Evolutionary conservation across 371 early-diverging fungal species (phyloP).

Genomic region (Haplosporangium sp.): DNA sequence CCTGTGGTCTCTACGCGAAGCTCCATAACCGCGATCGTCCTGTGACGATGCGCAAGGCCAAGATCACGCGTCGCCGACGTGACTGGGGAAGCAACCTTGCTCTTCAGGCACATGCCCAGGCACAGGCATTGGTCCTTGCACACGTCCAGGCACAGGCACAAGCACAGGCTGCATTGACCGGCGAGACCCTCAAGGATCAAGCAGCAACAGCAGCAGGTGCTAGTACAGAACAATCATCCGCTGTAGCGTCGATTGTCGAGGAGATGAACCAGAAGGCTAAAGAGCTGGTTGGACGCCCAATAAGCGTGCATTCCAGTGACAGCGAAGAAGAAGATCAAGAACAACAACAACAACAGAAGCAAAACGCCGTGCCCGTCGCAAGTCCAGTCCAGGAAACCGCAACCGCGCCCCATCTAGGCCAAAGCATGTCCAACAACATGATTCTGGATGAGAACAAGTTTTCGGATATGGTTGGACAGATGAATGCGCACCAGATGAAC

Average conservation of each 20-base stretch:
- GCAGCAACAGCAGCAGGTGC: background rate
- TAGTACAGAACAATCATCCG: background rate
- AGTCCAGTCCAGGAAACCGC: conserved; percentile 1
- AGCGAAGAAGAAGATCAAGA: conserved; percentile 31
- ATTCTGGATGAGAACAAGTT: conserved; percentile 58
- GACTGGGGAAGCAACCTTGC: conserved; percentile 61
- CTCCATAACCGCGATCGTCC: conserved; percentile 76
- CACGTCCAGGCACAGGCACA: conserved; percentile 43
- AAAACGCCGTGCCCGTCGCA: background rate
- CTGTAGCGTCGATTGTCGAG: conserved; percentile 17
- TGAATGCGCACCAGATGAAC: conserved; percentile 66
- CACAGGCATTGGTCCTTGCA: conserved; percentile 40
- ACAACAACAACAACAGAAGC: conserved; percentile 11
- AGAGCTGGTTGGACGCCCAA: conserved; percentile 10
- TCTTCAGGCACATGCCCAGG: conserved; percentile 42
- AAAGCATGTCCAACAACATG: conserved; percentile 31
- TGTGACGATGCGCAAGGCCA: conserved; percentile 68
- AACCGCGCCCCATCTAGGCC: background rate
- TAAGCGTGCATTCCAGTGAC: conserved; percentile 24
- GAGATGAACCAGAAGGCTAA: conserved; percentile 29
- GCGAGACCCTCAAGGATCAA: conserved; percentile 3
- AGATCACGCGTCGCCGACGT: conserved; percentile 69
- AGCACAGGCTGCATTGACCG: conserved; percentile 8
- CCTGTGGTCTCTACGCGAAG: conserved; percentile 87
- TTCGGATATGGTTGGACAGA: conserved; percentile 57